Base-by-base conservation (phyloP, 2,329 filamentous ascomycete species). In the Cladosporium sp. region DNA sequence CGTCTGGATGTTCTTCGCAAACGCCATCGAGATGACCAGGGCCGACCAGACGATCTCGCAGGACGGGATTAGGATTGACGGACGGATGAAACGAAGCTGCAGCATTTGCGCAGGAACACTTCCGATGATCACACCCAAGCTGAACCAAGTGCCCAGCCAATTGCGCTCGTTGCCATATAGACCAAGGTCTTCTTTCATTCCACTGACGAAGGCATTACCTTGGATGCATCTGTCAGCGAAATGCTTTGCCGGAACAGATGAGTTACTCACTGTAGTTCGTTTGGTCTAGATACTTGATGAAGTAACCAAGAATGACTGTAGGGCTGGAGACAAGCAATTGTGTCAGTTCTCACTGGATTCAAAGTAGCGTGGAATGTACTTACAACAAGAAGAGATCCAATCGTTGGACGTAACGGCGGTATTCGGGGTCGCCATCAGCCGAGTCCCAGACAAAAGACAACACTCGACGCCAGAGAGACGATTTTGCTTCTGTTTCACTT, bases 121-220 rank as follows among this genome's bases (percentile, higher is more conserved):
- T 12, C 84, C 80, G 81, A 86, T 85, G 10, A 87, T 72, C 68
- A 83, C 32, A 80, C 55, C 55, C 18, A 58, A 11, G 32, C 30
- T 58, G 18, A 34, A 58, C 30, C 30, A 58, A 18, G 36, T 36
- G 26, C 30, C 36, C 21, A 58, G n/a, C 30, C 36, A 58, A 15
- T 87, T 86, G 38, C 87, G 77, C 64, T 88, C 77, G 67, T 87
- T 87, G 1, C 81, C 79, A 54, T 83, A 81, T 18, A 87, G 74
- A 1, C 77, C 72, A 0, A 87, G 74, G 63, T 86, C 84, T 69
- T 86, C 82, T 71, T 86, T 78, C 81, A 82, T 83, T 30, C 81
- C 81, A 26, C 78, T 81, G 4, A 82, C 80, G 67, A 80, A 83
- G 8, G 81, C 79, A 74, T 80, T 82, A 68, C 47, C 47, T 51